Conservation (phyloP, 148 eudicot species). For the Polygonum aviculare region DNA sequence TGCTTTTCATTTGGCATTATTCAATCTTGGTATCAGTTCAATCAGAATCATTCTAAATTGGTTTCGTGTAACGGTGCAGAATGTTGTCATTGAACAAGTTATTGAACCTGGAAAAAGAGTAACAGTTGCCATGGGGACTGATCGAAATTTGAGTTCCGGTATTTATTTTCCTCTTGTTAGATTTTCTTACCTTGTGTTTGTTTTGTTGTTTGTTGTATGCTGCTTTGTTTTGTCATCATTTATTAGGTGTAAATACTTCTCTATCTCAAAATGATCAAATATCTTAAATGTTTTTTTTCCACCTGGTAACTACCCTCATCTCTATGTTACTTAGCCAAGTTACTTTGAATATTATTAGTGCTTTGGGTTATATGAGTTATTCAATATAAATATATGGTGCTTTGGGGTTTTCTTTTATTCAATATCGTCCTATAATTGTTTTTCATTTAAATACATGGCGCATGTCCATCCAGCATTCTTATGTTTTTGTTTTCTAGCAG, state of each 20-base stretch:
- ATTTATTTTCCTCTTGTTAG: neutral
- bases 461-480: neutral
- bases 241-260: neutral
- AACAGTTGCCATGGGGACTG: conserved; percentile 81
- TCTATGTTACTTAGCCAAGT: neutral
- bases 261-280: neutral
- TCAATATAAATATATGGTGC: neutral
- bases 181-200: neutral
- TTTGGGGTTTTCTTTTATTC: too few species aligned
- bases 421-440: neutral
- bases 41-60: neutral
- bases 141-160: conserved; percentile 66
- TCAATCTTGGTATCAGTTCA: neutral
- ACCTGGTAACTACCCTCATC: neutral
- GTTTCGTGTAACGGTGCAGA: conserved; percentile 41
- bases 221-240: neutral
- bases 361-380: neutral
- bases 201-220: neutral
- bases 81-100: conserved; percentile 60
- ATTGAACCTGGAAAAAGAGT: conserved; percentile 80
- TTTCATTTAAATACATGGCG: neutral
- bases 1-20: neutral
- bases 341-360: neutral
- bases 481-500: neutral
- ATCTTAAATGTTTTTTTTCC: neutral